phyloP scores from a whole-genome alignment of 352 stramenopile genomes.

The Phytophthora cactorum region DNA sequence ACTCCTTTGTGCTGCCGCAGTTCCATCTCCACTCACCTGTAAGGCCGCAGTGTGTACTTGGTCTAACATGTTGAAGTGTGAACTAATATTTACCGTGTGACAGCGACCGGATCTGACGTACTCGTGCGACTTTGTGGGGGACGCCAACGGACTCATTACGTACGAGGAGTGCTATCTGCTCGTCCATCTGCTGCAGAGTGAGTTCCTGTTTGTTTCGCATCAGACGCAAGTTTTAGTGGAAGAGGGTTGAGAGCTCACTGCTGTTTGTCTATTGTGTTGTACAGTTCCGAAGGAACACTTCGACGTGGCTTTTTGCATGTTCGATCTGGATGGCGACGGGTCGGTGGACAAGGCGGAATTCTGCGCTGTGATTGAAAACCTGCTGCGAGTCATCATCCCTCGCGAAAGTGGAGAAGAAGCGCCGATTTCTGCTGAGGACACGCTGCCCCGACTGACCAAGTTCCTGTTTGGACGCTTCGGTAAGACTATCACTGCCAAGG shows the following conservation, averaged over 20 bases:
- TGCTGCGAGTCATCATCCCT: conserved; percentile 51
- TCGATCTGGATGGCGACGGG: conserved; percentile 78
- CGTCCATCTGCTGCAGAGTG: conserved; percentile 80
- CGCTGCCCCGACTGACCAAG: conserved; percentile 62
- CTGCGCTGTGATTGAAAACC: conserved; percentile 71
- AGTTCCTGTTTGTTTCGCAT: conserved; percentile 5
- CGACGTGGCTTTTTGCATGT: conserved; percentile 83
- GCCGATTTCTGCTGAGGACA: conserved; percentile 48
- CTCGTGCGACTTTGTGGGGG: conserved; percentile 75
- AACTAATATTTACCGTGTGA: conserved; percentile 2
- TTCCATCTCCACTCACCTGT: conserved; percentile 70
- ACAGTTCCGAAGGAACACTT: conserved; percentile 81
- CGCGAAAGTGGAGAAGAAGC: conserved; percentile 29
- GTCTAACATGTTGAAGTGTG: background rate
- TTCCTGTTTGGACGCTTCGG: conserved; percentile 70
- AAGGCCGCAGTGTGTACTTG: conserved; percentile 8
- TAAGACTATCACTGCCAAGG: conserved; percentile 61
- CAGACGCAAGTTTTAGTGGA: background rate
- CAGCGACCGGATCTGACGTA: conserved; percentile 69
- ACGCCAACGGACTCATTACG: conserved; percentile 74
- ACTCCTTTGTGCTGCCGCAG: conserved; percentile 74
- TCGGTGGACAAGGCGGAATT: conserved; percentile 80
- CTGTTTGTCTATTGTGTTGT: background rate
- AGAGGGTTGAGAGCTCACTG: conserved; percentile 6
- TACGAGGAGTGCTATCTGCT: conserved; percentile 86